phyloP scores from a whole-genome alignment of 441 rosid genomes.

The Pelargonium exstipulatum region DNA sequence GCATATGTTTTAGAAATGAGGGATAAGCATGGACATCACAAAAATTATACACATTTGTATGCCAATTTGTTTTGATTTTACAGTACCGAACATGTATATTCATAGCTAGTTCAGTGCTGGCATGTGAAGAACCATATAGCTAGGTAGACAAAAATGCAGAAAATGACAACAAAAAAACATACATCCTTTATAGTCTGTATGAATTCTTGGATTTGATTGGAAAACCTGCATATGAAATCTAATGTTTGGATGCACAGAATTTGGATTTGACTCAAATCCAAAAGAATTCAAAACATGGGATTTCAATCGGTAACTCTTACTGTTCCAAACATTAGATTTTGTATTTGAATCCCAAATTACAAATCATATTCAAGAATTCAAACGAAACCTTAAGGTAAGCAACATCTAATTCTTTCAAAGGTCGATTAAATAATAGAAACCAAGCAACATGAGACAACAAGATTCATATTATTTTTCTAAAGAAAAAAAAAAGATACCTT shows the following conservation, averaged over 20 bases:
- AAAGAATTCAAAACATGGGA: neutral
- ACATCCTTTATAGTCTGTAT: neutral
- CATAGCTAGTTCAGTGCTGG: neutral
- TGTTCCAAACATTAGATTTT: neutral
- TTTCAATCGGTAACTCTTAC: neutral
- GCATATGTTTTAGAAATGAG: neutral
- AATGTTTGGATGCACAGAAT: neutral
- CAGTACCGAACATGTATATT: neutral
- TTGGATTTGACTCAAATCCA: neutral
- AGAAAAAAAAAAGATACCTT: constrained; percentile 40
- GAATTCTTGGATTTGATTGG: neutral
- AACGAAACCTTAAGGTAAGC: neutral
- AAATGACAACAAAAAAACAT: neutral
- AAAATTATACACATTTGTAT: constrained; percentile 8
- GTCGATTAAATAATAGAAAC: neutral
- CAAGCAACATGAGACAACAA: constrained; percentile 7
- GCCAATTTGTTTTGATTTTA: neutral
- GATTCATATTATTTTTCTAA: constrained; percentile 14
- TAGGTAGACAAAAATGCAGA: constrained; percentile 1
- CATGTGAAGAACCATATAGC: neutral
- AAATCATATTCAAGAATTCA: neutral
- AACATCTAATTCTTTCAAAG: neutral
- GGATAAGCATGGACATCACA: neutral
- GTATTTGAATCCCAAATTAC: neutral
- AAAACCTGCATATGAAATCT: neutral